phyloP scores from a whole-genome alignment of 1,284 basidiomycete genomes.

The Naganishia cerealis region DNA sequence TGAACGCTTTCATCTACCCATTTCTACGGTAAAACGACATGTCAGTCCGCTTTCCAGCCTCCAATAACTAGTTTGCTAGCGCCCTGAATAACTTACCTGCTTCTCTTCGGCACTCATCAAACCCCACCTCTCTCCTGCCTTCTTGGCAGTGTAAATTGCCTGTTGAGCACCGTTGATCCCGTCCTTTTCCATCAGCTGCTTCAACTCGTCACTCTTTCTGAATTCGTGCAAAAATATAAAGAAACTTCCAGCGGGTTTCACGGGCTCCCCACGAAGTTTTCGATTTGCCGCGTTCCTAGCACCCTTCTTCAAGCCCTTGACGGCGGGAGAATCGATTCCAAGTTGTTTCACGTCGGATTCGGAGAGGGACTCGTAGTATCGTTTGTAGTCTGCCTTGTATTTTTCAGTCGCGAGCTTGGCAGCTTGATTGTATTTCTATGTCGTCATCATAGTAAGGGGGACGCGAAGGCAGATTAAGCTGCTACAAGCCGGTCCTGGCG shows the following conservation, averaged over 20 bases:
- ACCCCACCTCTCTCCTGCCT: conserved; percentile 32
- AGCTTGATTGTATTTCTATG: conserved; percentile 29
- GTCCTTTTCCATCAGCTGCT: conserved; percentile 22
- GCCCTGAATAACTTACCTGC: conserved; percentile 24
- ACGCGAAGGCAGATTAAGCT: too few relatives aligned
- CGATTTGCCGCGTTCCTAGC: conserved; percentile 12
- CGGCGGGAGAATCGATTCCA: conserved; percentile 13
- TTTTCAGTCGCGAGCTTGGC: conserved; percentile 24
- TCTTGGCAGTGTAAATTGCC: conserved; percentile 29
- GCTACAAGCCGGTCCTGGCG: neutral
- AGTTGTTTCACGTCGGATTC: conserved; percentile 3
- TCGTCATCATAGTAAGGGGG: neutral
- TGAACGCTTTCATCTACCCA: conserved; percentile 10
- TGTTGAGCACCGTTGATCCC: conserved; percentile 2
- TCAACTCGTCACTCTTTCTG: conserved; percentile 29
- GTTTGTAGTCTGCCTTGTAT: conserved; percentile 30
- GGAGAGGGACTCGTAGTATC: conserved; percentile 33
- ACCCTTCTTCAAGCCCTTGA: conserved; percentile 8
- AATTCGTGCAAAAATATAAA: conserved; percentile 32
- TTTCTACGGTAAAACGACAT: neutral
- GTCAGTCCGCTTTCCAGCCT: neutral
- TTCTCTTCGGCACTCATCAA: conserved; percentile 33
- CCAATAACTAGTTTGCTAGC: too few relatives aligned
- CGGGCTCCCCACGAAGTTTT: conserved; percentile 28
- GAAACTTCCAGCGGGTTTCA: conserved; percentile 20